Base-by-base conservation (phyloP, 2,329 filamentous ascomycete species). In the Blastomyces gilchristii region DNA sequence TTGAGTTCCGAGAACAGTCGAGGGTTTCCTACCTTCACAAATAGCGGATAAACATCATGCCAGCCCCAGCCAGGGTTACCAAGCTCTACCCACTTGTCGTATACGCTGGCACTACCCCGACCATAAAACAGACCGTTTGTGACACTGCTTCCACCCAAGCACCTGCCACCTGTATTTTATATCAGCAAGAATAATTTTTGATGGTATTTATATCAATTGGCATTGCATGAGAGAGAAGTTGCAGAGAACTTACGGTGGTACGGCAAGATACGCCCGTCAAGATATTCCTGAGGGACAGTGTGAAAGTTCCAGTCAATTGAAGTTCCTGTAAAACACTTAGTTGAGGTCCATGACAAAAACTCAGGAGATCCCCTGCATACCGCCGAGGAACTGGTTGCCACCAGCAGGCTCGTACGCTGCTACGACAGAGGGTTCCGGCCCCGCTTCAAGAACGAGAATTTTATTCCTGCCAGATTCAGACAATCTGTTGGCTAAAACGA, bases 271-370 rank as follows among this genome's bases (percentile, higher is more conserved):
- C 65, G 64, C n/a, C 58, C 60, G 59, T 65, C 60, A 12, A 67
- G 37, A 43, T 49, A 49, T 31, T 61, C 54, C 45, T 64, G 62
- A 37, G 64, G 59, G 25, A 64, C 22, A 3, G 71, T 73, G 2
- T 66, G 50, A 43, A 72, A 68, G 1, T 65, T 68, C 71, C 71
- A 75, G 54, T 74, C 71, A 31, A 74, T 66, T 3, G 68, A 62
- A 14, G 68, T 71, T n/a, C 62, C 65, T 67, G n/a, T n/a, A 39
- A 56, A 50, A 28, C 18, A 22, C 5, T 50, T 59, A 58, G 56
- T 14, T 47, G 41, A 39, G 16, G 37, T 61, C 37, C 45, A 47
- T 41, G 2, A 18, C 37, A 39, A 45, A 43, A 41, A 16, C 25
- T 4, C 47, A 37, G 18, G 25, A 14, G 18, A 50, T 18, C 14